Conservation (phyloP, 306 rosid genomes). For the Dryas alaskensis region DNA sequence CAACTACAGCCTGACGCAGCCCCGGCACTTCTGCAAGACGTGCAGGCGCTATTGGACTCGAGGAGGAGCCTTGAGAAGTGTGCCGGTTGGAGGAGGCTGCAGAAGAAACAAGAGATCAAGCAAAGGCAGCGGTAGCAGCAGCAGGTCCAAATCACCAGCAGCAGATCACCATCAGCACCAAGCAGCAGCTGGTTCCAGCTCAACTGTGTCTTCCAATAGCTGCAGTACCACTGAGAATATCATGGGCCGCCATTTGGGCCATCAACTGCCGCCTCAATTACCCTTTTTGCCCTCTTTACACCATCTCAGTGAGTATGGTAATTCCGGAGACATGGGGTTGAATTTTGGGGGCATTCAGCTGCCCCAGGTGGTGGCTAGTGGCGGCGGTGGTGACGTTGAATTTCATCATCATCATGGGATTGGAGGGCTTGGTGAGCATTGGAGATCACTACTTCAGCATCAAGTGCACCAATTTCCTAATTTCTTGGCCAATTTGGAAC, state of each 20-base stretch:
- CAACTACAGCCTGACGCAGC: conserved; percentile 77
- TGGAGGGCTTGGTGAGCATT: conserved; percentile 46
- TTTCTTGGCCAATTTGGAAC: conserved; percentile 54
- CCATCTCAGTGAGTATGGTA: conserved; percentile 38
- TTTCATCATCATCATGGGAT: conserved; percentile 25
- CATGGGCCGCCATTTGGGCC: conserved; percentile 39
- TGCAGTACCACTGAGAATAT: conserved; percentile 34
- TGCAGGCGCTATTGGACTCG: conserved; percentile 92
- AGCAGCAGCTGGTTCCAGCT: conserved; percentile 37
- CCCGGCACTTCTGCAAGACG: conserved; percentile 87
- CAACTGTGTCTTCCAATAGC: conserved; percentile 51
- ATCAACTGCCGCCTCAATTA: conserved; percentile 37
- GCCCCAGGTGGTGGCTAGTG: conserved; percentile 29
- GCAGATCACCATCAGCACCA: conserved; percentile 17
- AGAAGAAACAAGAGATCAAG: conserved; percentile 62
- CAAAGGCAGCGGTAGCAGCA: conserved; percentile 27
- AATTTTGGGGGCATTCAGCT: conserved; percentile 38
- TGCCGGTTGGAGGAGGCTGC: conserved; percentile 92
- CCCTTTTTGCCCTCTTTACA: conserved; percentile 55
- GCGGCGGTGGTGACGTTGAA: conserved; percentile 30
- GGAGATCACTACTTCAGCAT: conserved; percentile 49
- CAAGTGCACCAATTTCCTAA: conserved; percentile 54
- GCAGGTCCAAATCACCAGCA: conserved; percentile 47
- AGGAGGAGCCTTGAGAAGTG: conserved; percentile 82
- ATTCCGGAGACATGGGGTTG: conserved; percentile 41